These are phyloP conservation scores for Exserohilum turcica DNA, from an alignment of 2,329 filamentous ascomycete genomes.

Conservation along the genomic window DNA sequence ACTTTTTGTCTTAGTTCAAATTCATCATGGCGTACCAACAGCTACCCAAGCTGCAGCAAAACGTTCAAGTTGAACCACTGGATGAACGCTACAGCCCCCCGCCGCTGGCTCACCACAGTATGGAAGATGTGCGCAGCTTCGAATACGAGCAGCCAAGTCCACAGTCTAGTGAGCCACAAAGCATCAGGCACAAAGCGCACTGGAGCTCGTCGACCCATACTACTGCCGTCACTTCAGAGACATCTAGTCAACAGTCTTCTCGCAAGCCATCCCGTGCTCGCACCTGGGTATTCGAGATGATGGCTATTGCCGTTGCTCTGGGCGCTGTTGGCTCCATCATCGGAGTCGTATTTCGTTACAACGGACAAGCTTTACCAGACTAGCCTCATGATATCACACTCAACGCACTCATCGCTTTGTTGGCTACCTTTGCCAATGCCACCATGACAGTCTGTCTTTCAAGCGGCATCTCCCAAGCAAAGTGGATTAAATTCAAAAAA, in stretches of 20 bases:
- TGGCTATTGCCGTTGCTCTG: constrained; percentile 12
- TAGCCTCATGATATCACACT: constrained; percentile 21
- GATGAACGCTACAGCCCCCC: constrained; percentile 6
- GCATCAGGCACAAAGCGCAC: constrained; percentile 8
- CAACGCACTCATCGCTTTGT: constrained; percentile 20
- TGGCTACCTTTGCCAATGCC: constrained; percentile 20
- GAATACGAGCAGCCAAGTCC: constrained; percentile 11
- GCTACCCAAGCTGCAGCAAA: constrained; percentile 8
- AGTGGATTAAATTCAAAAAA: constrained; percentile 19
- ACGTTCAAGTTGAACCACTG: constrained; percentile 3
- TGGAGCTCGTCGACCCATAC: constrained; percentile 15
- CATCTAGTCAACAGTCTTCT: constrained; percentile 12
- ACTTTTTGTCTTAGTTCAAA: neutral
- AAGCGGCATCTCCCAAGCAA: constrained; percentile 20
- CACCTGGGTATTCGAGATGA: constrained; percentile 17
- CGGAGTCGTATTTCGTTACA: constrained; percentile 16
- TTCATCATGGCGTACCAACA: constrained; percentile 11
- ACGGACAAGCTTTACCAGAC: constrained; percentile 18
- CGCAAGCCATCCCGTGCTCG: constrained; percentile 7
- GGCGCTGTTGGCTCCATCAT: constrained; percentile 16
- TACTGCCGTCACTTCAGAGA: constrained; percentile 10
- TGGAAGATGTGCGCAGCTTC: constrained; percentile 10
- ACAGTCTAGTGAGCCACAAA: neutral
- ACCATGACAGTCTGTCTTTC: constrained; percentile 19
- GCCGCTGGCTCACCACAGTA: constrained; percentile 3